Evolutionary conservation across 225 moss, liverwort and hornwort species (phyloP), one percentile per base, ranked within the genome.

Genomic region (Asterella californica): DNA sequence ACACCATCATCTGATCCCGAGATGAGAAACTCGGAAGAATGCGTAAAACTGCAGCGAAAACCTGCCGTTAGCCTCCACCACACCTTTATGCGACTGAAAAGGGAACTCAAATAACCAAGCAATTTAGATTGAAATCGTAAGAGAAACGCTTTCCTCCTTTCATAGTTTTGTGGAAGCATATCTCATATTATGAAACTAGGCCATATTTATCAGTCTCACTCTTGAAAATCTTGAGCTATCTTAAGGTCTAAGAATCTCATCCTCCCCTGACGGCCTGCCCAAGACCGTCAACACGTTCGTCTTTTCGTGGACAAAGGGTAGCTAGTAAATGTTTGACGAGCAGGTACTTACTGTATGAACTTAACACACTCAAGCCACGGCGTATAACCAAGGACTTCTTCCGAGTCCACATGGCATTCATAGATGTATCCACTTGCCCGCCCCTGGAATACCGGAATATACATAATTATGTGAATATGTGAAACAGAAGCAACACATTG

Each of bases 1-100:
- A 91, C 86, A 64, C 96, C 96, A 72, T 94, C 89, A 80, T 97
- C 96, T 81, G 96, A 83, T 82, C 96, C 96, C 21, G 94, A 94
- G 42, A 96, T 82, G 36, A 97, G 75, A 61, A 91, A 94, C 76
- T 87, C 87, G 67, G 79, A 81, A 69, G 94, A 92, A 78, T 91
- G 87, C 50, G 94, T 88, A 80, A 88, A 93, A 79, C 94, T 96
- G 84, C 45, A 81, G 75, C 48, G 52, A 49, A 66, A 27, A 78
- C 80, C 75, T 46, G 2, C 2, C 1, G 50, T 75, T 0, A 55
- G 55, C 18, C 2, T 37, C 21, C 15, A 29, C 2, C 17, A 18
- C 33, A 67, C 4, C 33, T 42, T 42, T 67, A 15, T 34, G 33
- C 29, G 4, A 52, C 10, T 38, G 24, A 71, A 14, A 47, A 0